Percentiles rank a stretch among this genome's conserved stretches.
Evolutionary conservation across 768 basidiomycete species (phyloP).

Genomic region (Fistulinella prunicolor): DNA sequence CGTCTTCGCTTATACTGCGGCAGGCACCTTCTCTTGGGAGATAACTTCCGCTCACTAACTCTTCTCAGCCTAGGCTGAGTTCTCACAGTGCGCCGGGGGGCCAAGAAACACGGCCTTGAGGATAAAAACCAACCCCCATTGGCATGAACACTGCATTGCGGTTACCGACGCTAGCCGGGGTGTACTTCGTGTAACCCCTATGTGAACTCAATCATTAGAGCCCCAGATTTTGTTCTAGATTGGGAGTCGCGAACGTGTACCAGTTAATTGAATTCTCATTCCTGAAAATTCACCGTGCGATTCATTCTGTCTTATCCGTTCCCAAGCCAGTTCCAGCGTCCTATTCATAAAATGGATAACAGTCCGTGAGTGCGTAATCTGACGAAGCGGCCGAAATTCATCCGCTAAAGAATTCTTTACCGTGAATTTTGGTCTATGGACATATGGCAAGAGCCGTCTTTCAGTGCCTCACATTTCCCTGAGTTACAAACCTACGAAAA

Average conservation of each 20-base stretch:
- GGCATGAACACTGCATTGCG: background rate
- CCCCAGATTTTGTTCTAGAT: background rate
- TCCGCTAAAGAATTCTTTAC: no score
- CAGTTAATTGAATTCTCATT: no score
- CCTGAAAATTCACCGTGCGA: constrained; percentile 1
- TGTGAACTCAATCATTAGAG: background rate
- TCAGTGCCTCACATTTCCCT: no score
- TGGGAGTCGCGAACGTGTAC: background rate
- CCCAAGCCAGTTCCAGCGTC: background rate
- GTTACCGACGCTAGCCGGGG: constrained; percentile 4
- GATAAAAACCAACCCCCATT: background rate
- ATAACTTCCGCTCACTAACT: constrained; percentile 1
- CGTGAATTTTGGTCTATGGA: no score
- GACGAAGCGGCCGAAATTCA: no score
- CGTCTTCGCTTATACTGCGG: background rate
- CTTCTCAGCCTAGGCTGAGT: background rate
- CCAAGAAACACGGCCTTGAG: constrained; percentile 6
- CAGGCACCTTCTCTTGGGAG: constrained; percentile 4
- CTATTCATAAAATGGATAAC: no score
- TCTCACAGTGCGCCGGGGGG: constrained; percentile 4
- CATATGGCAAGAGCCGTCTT: no score
- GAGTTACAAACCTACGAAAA: no score
- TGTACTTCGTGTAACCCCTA: background rate
- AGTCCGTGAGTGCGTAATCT: no score
- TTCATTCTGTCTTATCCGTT: background rate